Conservation (phyloP, 2,329 filamentous ascomycete species). For the Aureobasidium sp. region DNA sequence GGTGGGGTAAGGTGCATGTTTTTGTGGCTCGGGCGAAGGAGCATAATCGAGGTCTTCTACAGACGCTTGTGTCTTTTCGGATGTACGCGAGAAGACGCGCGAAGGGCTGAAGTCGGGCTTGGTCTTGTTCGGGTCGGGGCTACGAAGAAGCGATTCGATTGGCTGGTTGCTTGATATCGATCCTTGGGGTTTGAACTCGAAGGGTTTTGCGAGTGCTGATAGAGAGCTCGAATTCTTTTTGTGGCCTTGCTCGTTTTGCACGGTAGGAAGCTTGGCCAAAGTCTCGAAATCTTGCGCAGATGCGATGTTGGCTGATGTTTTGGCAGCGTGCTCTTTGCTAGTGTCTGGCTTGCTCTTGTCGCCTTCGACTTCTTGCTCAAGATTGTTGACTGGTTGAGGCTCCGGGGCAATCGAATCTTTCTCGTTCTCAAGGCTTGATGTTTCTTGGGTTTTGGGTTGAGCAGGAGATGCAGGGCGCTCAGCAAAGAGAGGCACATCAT, state of each 20-base stretch:
- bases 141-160: neutral
- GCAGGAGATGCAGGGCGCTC: constrained; percentile 23
- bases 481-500: constrained; percentile 69
- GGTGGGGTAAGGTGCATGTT: constrained; percentile 26
- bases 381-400: neutral
- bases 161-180: constrained; percentile 3
- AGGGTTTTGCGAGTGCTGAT: constrained; percentile 63
- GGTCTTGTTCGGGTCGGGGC: constrained; percentile 4
- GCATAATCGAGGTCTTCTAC: constrained; percentile 6
- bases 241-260: neutral
- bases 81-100: constrained; percentile 13
- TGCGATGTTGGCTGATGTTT: neutral
- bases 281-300: neutral
- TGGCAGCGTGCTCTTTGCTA: neutral
- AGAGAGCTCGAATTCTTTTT: constrained; percentile 39
- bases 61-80: neutral
- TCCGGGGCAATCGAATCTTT: neutral
- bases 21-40: constrained; percentile 20
- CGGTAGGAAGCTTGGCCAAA: neutral
- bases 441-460: neutral
- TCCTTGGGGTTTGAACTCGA: constrained; percentile 33
- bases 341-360: neutral
- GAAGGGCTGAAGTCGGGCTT: constrained; percentile 15
- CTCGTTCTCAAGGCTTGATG: neutral
- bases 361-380: neutral